phyloP scores from a whole-genome alignment of 164 flowering plant species.

The Vitis vinifera region ASM3070453v1 NC_081808.1:354501-355000 shows the following conservation, averaged over 20 bases:
- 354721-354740: conserved; percentile 16
- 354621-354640: no score
- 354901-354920: conserved; percentile 30
- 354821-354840: conserved; percentile 21
- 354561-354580: no score
- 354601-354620: no score
- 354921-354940: conserved; percentile 22
- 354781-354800: no score
- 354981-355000: conserved; percentile 42
- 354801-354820: neutral
- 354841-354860: conserved; percentile 5
- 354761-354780: conserved; percentile 2
- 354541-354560: no score
- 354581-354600: no score
- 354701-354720: neutral
- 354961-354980: conserved; percentile 37
- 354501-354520: no score
- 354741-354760: conserved; percentile 16
- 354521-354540: no score
- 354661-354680: no score
- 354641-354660: conserved; percentile 1
- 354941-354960: conserved; percentile 46
- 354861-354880: neutral
- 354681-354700: neutral
- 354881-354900: conserved; percentile 22